These are phyloP conservation scores for Epichloe sibirici DNA, from an alignment of 2,329 filamentous ascomycete genomes.

Conservation along the genomic window DNA sequence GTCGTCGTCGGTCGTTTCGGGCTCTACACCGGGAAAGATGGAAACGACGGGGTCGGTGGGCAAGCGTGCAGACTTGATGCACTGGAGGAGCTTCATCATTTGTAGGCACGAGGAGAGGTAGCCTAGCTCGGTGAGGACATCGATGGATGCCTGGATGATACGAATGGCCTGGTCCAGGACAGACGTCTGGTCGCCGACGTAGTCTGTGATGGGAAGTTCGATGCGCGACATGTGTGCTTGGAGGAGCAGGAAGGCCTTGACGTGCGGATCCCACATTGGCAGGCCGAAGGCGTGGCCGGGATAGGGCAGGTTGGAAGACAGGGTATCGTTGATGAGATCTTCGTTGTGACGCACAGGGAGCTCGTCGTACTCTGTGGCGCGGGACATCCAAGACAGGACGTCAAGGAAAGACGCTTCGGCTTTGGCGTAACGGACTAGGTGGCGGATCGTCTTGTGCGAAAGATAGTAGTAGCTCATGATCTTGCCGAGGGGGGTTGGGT, in stretches of 20 bases:
- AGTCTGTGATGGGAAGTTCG: constrained; percentile 87
- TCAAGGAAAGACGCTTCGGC: constrained; percentile 66
- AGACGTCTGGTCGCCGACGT: constrained; percentile 82
- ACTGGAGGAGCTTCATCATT: constrained; percentile 81
- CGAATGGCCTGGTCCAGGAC: constrained; percentile 94
- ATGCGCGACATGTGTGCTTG: constrained; percentile 94
- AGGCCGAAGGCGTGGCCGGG: constrained; percentile 50
- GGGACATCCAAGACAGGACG: constrained; percentile 82
- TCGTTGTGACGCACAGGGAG: constrained; percentile 96
- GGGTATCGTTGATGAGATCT: constrained; percentile 87
- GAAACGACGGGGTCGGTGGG: constrained; percentile 67
- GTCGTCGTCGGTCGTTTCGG: constrained; percentile 28
- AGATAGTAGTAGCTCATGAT: constrained; percentile 99
- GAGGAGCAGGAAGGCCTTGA: constrained; percentile 86
- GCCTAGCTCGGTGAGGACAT: constrained; percentile 84
- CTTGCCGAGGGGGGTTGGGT: constrained; percentile 83
- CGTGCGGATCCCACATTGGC: constrained; percentile 97
- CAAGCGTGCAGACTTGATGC: constrained; percentile 88
- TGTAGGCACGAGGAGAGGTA: constrained; percentile 63
- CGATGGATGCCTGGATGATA: constrained; percentile 90
- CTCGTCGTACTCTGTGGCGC: constrained; percentile 92
- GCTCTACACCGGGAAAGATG: constrained; percentile 63
- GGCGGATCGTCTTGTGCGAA: constrained; percentile 86
- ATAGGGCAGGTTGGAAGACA: constrained; percentile 68
- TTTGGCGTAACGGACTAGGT: constrained; percentile 66